Conservation (phyloP, 1,139 yeast genomes). For the Hemisphaericaspora lyxosophila region DNA sequence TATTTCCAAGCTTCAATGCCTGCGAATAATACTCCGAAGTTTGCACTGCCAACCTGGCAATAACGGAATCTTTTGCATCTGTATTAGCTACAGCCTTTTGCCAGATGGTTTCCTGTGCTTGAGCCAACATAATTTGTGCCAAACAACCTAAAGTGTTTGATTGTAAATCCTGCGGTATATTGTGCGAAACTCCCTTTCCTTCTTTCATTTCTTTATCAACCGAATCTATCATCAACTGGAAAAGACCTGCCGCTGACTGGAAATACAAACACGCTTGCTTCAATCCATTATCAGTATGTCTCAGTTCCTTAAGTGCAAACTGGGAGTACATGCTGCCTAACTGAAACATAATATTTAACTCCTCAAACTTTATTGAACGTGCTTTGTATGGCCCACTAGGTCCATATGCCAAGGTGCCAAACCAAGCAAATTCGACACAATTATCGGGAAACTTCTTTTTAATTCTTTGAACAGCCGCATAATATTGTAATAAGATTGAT, state of each 20-base stretch:
- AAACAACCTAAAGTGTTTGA: slow-evolving; percentile 29
- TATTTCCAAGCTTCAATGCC: slow-evolving; percentile 46
- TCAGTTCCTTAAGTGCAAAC: slow-evolving; percentile 46
- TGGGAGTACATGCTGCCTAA: slow-evolving; percentile 64
- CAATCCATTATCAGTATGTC: slow-evolving; percentile 52
- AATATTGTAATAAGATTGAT: slow-evolving; percentile 29
- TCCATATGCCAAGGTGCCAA: slow-evolving; percentile 59
- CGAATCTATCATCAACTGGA: slow-evolving; percentile 36
- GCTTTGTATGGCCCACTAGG: slow-evolving; percentile 39
- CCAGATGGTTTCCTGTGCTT: slow-evolving; percentile 89
- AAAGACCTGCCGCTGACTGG: slow-evolving; percentile 73
- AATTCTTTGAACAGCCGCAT: slow-evolving; percentile 26
- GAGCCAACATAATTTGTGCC: slow-evolving; percentile 62
- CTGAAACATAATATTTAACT: slow-evolving; percentile 63
- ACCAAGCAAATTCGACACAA: slow-evolving; percentile 64
- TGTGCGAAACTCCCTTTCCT: too few relatives aligned
- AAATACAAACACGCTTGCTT: slow-evolving; percentile 63
- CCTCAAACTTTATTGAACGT: slow-evolving; percentile 56
- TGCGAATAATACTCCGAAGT: slow-evolving; percentile 56
- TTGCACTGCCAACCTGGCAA: slow-evolving; percentile 65
- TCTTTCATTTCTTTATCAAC: slow-evolving; percentile 13
- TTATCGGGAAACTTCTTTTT: slow-evolving; percentile 43
- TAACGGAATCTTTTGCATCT: slow-evolving; percentile 51
- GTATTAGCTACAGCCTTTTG: slow-evolving; percentile 57
- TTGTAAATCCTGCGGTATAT: slow-evolving; percentile 25